Conservation (phyloP, 2,329 filamentous ascomycete species). For the Xenosphaeropsis pyriputrescens region DNA sequence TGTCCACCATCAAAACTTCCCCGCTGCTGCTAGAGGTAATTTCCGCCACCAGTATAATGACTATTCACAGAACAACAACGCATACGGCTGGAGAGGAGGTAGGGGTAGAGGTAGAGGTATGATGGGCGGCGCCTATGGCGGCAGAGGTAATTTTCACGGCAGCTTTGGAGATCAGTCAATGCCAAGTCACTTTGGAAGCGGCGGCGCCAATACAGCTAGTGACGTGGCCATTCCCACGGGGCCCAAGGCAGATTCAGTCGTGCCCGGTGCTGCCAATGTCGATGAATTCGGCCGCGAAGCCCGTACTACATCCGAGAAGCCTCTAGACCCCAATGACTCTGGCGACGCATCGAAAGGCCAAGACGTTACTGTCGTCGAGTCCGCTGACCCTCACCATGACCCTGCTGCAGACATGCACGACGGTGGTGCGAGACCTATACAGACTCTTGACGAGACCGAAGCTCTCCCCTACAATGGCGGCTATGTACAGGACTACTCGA, state of each 20-base stretch:
- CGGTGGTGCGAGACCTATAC: slow-evolving; percentile 14
- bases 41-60: slow-evolving; percentile 60
- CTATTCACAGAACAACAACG: slow-evolving; percentile 51
- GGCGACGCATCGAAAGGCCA: slow-evolving; percentile 2
- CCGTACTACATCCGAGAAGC: slow-evolving; percentile 7
- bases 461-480: neutral
- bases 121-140: slow-evolving; percentile 12
- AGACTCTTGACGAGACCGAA: slow-evolving; percentile 16
- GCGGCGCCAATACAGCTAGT: too few species aligned
- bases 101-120: slow-evolving; percentile 19
- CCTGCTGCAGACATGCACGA: slow-evolving; percentile 4
- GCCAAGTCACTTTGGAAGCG: too few species aligned
- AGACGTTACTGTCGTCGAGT: slow-evolving; percentile 5
- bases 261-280: slow-evolving; percentile 9
- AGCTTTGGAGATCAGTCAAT: too few species aligned
- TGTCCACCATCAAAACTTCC: too few species aligned
- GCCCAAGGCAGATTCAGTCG: slow-evolving; percentile 12
- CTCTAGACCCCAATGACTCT: neutral
- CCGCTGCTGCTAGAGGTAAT: slow-evolving; percentile 39
- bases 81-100: slow-evolving; percentile 34
- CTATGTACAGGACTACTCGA: slow-evolving; percentile 15
- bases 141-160: too few species aligned
- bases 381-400: slow-evolving; percentile 2
- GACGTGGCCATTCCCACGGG: slow-evolving; percentile 9
- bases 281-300: slow-evolving; percentile 21